These are phyloP conservation scores for Trichoderma erinaceum DNA, from an alignment of 495 filamentous ascomycete genomes.

Conservation along the genomic window DNA sequence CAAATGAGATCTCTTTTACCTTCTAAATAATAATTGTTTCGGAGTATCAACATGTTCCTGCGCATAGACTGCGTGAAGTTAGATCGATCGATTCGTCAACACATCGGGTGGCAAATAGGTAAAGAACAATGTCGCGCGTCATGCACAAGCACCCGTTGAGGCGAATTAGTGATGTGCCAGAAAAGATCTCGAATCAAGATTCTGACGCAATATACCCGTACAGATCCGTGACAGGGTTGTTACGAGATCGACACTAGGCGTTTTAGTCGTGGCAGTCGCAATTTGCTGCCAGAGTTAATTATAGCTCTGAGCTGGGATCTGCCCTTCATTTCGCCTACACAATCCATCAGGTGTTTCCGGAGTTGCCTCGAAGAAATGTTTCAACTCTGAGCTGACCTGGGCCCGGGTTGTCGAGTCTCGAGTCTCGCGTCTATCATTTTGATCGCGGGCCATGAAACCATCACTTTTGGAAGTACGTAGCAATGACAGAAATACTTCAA, in stretches of 20 bases:
- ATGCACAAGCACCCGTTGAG: background rate
- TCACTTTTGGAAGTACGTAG: background rate
- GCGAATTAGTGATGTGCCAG: background rate
- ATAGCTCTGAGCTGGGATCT: conserved; percentile 7
- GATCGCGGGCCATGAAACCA: too few relatives aligned
- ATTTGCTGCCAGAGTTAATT: background rate
- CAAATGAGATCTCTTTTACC: background rate
- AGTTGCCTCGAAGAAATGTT: background rate
- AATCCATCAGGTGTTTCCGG: too few relatives aligned
- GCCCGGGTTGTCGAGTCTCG: too few relatives aligned
- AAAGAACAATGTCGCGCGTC: background rate
- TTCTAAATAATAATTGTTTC: too few relatives aligned
- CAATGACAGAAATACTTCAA: background rate
- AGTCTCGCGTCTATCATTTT: too few relatives aligned
- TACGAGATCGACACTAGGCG: conserved; percentile 12
- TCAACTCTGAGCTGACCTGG: background rate
- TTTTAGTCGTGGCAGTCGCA: background rate
- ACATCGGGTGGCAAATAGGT: background rate
- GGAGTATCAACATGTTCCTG: too few relatives aligned
- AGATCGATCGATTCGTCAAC: background rate
- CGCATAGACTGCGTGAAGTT: too few relatives aligned
- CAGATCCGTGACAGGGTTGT: conserved; percentile 12
- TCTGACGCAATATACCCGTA: conserved; percentile 13
- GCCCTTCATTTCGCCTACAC: background rate
- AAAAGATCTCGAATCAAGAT: conserved; percentile 8